phyloP scores from a whole-genome alignment of 768 basidiomycete species.

The Lyophyllum semitale region DNA sequence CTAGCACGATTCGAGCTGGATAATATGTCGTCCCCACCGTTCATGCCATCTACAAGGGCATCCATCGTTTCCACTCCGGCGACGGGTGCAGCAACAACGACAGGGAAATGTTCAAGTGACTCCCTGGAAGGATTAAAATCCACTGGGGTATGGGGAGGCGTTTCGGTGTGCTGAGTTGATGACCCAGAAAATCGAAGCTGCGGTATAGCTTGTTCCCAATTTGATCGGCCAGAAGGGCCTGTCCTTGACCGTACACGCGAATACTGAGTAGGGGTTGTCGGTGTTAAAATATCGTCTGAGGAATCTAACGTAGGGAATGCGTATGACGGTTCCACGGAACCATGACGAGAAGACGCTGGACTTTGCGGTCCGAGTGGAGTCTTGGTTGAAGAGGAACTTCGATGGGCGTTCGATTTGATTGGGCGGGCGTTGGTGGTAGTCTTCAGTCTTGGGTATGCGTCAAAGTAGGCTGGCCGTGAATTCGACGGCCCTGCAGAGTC shows the following conservation, averaged over 20 bases:
- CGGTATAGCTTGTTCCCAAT: slow-evolving; percentile 50
- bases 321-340: slow-evolving; percentile 31
- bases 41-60: slow-evolving; percentile 89
- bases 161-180: slow-evolving; percentile 66
- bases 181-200: slow-evolving; percentile 65
- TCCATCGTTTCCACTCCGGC: slow-evolving; percentile 87
- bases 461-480: slow-evolving; percentile 42
- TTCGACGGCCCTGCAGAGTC: slow-evolving; percentile 29
- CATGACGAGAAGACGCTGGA: slow-evolving; percentile 8
- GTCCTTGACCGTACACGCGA: slow-evolving; percentile 57
- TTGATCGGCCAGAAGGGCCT: slow-evolving; percentile 52
- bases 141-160: slow-evolving; percentile 70
- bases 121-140: slow-evolving; percentile 43
- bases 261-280: slow-evolving; percentile 31
- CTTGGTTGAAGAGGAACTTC: slow-evolving; percentile 24
- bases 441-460: slow-evolving; percentile 45
- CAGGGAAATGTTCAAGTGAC: slow-evolving; percentile 55
- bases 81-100: slow-evolving; percentile 74
- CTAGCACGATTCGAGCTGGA: slow-evolving; percentile 47
- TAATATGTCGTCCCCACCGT: slow-evolving; percentile 65
- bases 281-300: slow-evolving; percentile 25
- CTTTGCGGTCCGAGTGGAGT: slow-evolving; percentile 12
- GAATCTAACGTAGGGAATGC: slow-evolving; percentile 44
- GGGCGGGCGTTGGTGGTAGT: slow-evolving; percentile 34
- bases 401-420: slow-evolving; percentile 26